Conservation (phyloP, 257 asterid genomes). For the Paulownia fortunei region DNA sequence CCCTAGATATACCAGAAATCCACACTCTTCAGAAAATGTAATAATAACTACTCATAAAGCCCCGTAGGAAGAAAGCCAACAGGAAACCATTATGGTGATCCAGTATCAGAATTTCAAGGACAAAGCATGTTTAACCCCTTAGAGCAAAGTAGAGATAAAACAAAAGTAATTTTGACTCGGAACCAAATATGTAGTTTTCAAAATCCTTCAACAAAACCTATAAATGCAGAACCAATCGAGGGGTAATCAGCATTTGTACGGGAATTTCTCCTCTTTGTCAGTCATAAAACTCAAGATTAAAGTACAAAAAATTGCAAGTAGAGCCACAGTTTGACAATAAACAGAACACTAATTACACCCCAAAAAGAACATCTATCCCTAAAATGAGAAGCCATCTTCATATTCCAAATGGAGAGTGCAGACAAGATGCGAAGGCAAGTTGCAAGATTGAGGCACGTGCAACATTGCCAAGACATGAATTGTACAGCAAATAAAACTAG, state of each 20-base stretch:
- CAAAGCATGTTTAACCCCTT: neutral
- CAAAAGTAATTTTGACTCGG: neutral
- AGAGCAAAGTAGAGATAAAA: neutral
- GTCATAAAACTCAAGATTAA: conserved; percentile 12
- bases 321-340: neutral
- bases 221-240: neutral
- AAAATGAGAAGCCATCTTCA: neutral
- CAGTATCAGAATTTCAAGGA: neutral
- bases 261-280: neutral
- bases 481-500: conserved; percentile 11
- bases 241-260: neutral
- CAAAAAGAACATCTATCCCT: neutral
- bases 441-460: neutral
- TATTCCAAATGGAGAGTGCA: neutral
- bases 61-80: neutral
- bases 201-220: neutral
- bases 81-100: neutral
- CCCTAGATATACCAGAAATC: neutral
- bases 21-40: neutral
- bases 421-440: neutral
- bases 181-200: neutral
- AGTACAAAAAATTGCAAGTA: conserved; percentile 13
- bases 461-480: neutral
- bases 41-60: neutral
- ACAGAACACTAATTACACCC: neutral